Evolutionary conservation across 192 early-diverging fungal species (phyloP).

Genomic region (Coemansia asiatica): DNA sequence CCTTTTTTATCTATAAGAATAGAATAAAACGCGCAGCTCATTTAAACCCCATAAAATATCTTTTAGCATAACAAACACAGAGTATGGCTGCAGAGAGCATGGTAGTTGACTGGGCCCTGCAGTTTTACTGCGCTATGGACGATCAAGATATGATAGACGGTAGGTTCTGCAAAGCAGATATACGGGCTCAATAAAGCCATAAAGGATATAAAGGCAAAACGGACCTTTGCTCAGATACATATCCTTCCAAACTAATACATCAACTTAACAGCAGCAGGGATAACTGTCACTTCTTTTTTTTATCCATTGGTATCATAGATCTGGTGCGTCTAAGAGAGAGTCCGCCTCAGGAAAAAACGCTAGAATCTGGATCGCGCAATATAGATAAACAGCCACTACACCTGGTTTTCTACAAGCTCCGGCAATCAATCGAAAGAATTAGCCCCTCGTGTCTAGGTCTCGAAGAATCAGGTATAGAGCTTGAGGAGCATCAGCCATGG

Average conservation of each 20-base stretch:
- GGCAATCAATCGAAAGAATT: constrained; percentile 8
- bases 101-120: constrained; percentile 41
- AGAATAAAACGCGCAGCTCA: background rate
- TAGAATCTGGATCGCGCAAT: background rate
- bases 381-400: constrained; percentile 18
- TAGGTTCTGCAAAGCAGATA: background rate
- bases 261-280: background rate
- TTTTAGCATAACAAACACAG: too few species aligned
- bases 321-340: constrained; percentile 21
- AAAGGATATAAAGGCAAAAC: background rate
- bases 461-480: constrained; percentile 16
- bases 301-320: constrained; percentile 8
- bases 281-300: background rate
- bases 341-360: constrained; percentile 2
- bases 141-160: constrained; percentile 30
- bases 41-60: background rate
- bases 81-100: constrained; percentile 5
- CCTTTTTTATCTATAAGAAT: background rate
- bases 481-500: constrained; percentile 29
- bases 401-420: constrained; percentile 24
- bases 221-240: background rate
- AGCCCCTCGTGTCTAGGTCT: constrained; percentile 33
- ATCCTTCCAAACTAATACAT: background rate
- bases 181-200: background rate
- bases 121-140: constrained; percentile 37